Evolutionary conservation across 2,329 filamentous ascomycete genomes (phyloP), one percentile per base, ranked within the genome.

Genomic region (Macroventuria anomochaeta): DNA sequence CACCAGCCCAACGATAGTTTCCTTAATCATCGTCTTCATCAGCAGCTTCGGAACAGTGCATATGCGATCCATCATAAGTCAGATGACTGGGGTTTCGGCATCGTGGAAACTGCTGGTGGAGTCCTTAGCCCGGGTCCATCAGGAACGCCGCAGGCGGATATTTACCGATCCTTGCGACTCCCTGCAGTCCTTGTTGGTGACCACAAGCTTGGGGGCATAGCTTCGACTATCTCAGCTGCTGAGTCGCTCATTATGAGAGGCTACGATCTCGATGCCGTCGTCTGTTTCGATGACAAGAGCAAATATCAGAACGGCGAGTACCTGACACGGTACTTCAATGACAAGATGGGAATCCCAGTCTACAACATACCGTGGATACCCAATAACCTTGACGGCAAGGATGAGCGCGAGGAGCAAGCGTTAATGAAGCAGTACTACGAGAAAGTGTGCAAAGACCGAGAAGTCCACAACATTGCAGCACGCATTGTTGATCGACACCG

Each of bases 21-120:
- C 29, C 46, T 73, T 23, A 58, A 59, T 18, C 51, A 58, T 41
- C 37, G 47, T n/a, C 58, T 71, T 39, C 56, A 55, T 34, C 33
- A 46, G 20, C 36, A 57, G 37, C 58, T 70, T 4, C 50, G 58
- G 11, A 46, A 57, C 12, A 39, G 57, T 44, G 65, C 66, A 12
- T 31, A 17, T 10, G 23, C 36, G 7, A 21, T 38, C 3, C 36
- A 52, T 2, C 44, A 40, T 21, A 48, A 51, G 10, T 28, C 33
- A 23, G 44, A 41, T 2, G 36, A 42, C 0, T 59, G 55, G 46
- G 62, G 64, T 1, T 34, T 72, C 73, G 76, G 89, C 1, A 81
- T 96, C 39, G 79, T 95, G 38, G 91, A 96, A 71, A 95, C 91
- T 1, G 90, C 91, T 1, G 91, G 90, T 0, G 91, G 91, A 0